These are phyloP conservation scores for Microdochium paspali DNA, from an alignment of 2,329 filamentous ascomycete genomes.

Conservation along the genomic window DNA sequence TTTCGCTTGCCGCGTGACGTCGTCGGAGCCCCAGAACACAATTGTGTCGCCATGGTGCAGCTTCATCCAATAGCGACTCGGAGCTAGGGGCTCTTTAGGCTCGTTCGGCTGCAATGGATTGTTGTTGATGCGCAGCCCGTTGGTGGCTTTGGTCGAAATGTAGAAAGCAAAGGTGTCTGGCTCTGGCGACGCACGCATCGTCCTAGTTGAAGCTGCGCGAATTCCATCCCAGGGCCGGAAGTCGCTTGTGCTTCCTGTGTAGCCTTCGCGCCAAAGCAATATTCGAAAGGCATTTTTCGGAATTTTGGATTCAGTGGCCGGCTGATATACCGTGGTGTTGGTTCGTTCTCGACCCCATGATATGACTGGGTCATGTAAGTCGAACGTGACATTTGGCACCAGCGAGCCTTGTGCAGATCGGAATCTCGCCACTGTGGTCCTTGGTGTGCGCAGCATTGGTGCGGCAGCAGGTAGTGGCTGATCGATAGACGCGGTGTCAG, in stretches of 20 bases:
- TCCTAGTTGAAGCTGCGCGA: slow-evolving; percentile 27
- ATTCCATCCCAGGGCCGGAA: slow-evolving; percentile 44
- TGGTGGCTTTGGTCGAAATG: slow-evolving; percentile 70
- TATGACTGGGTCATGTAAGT: slow-evolving; percentile 56
- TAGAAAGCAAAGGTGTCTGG: slow-evolving; percentile 56
- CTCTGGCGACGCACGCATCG: slow-evolving; percentile 16
- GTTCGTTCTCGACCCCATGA: slow-evolving; percentile 67
- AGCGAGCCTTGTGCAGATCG: slow-evolving; percentile 48
- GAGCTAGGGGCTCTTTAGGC: slow-evolving; percentile 38
- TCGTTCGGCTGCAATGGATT: slow-evolving; percentile 51
- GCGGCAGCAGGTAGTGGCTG: slow-evolving; percentile 24
- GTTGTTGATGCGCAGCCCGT: slow-evolving; percentile 70
- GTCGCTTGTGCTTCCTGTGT: slow-evolving; percentile 45
- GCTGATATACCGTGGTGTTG: slow-evolving; percentile 60
- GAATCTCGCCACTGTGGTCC: neutral
- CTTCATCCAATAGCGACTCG: slow-evolving; percentile 55
- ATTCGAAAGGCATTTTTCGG: slow-evolving; percentile 77
- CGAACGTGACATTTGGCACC: slow-evolving; percentile 51
- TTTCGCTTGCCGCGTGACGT: slow-evolving; percentile 28
- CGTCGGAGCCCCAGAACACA: slow-evolving; percentile 53
- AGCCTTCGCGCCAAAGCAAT: slow-evolving; percentile 61
- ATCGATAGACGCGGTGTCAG: slow-evolving; percentile 26
- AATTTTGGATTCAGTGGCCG: slow-evolving; percentile 57
- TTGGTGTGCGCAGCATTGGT: slow-evolving; percentile 7
- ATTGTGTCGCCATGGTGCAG: slow-evolving; percentile 72